These are phyloP conservation scores for Pseudogymnoascus sp. DNA, from an alignment of 2,329 filamentous ascomycete genomes.

Conservation along the genomic window DNA sequence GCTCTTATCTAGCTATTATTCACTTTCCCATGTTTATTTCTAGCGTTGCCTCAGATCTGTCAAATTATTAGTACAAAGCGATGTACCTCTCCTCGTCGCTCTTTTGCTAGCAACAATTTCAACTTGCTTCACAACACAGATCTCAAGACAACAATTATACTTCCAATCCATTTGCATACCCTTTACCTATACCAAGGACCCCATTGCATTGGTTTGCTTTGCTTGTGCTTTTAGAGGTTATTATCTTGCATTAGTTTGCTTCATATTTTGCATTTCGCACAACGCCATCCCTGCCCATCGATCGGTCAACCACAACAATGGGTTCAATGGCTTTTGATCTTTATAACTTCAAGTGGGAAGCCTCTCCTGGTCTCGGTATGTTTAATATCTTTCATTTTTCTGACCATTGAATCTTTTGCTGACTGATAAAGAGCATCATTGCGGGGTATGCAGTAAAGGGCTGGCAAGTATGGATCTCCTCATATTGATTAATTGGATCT, in stretches of 20 bases:
- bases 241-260: neutral
- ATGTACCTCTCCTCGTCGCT: neutral
- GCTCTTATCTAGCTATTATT: neutral
- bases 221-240: too few species aligned
- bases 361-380: constrained; percentile 26
- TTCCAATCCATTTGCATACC: neutral
- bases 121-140: neutral
- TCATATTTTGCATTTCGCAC: neutral
- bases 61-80: neutral
- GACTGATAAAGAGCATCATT: constrained; percentile 27
- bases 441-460: constrained; percentile 20
- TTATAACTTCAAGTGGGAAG: constrained; percentile 25
- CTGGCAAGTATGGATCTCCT: constrained; percentile 17
- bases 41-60: neutral
- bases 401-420: constrained; percentile 8
- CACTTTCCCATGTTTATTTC: neutral
- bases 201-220: neutral
- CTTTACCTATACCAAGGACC: neutral
- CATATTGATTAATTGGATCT: neutral
- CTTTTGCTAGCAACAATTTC: neutral
- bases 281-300: neutral
- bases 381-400: neutral
- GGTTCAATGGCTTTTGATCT: constrained; percentile 17
- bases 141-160: neutral
- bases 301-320: neutral